Evolutionary conservation across 2,329 filamentous ascomycete genomes (phyloP).

Genomic region (Metarhizium robertsii): DNA sequence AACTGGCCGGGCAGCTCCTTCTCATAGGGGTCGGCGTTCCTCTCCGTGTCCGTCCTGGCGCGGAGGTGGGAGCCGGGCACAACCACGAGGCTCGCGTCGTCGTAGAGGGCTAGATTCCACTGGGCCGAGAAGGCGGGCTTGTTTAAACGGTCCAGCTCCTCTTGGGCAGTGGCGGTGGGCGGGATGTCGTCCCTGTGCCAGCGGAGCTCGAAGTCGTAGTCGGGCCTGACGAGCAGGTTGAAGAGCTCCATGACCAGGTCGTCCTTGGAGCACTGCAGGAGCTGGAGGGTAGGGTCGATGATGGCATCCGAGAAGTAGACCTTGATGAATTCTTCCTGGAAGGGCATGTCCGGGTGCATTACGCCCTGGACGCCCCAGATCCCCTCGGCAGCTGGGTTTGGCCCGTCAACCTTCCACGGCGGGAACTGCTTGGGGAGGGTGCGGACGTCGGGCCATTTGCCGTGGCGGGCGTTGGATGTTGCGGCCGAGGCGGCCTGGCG

Average conservation of each 20-base stretch:
- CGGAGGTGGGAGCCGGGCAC: slow-evolving; percentile 68
- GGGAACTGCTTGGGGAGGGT: slow-evolving; percentile 85
- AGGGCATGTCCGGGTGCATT: slow-evolving; percentile 61
- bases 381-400: slow-evolving; percentile 36
- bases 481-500: slow-evolving; percentile 48
- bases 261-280: slow-evolving; percentile 48
- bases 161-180: slow-evolving; percentile 49
- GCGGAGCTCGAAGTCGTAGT: slow-evolving; percentile 58
- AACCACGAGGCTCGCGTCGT: slow-evolving; percentile 63
- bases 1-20: slow-evolving; percentile 51
- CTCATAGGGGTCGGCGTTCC: slow-evolving; percentile 56
- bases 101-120: slow-evolving; percentile 75
- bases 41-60: slow-evolving; percentile 59
- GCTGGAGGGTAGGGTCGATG: slow-evolving; percentile 50
- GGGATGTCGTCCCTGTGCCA: slow-evolving; percentile 83
- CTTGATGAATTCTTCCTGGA: slow-evolving; percentile 49
- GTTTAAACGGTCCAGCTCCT: slow-evolving; percentile 53
- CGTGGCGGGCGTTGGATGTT: slow-evolving; percentile 54
- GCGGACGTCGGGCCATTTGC: slow-evolving; percentile 70
- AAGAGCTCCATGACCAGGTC: slow-evolving; percentile 80
- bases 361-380: slow-evolving; percentile 89
- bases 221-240: slow-evolving; percentile 72
- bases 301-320: slow-evolving; percentile 64
- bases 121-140: slow-evolving; percentile 65
- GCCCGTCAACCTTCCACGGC: slow-evolving; percentile 58